Base-by-base conservation (phyloP, 768 basidiomycete species). In the Paxillus ammoniavirescens region DNA sequence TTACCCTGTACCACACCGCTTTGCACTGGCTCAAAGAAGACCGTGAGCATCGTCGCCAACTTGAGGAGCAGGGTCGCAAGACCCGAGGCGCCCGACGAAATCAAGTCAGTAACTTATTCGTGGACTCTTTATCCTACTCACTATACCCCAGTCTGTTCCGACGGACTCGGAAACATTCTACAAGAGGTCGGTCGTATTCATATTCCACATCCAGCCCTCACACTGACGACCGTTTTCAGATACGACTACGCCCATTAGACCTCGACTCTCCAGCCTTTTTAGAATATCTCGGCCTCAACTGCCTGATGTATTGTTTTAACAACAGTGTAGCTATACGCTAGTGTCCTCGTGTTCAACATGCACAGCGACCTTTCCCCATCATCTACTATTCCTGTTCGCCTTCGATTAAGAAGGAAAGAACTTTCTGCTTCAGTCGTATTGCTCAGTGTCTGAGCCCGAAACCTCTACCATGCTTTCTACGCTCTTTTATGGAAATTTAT, bases 1-100 rank as follows among this genome's bases (percentile, higher is more conserved):
- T 42, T 5, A 43, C 75, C 2, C 70, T 99, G 35, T 88, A 97
- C 66, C 69, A 73, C 10, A 73, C 91, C 17, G 95, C 94, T 3
- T 71, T 98, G 36, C 77, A 82, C 45, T 99, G 97, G 97, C 76
- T 98, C 40, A 83, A 79, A 59, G 86, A 90, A 61, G 97, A 99
- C 61, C 78, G 91, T 42, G 81, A 85, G 43, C 68, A 81, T 50
- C 79, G 89, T 18, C 77, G 75, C 14, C 73, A 77, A 62, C 73
- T 87, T 31, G 83, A 90, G 72, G 74, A 72, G 50, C 62, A 74
- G 31, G 82, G 84, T 23, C 69, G 78, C 67, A 86, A 84, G 73
- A 70, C 71, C 42, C 69, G 82, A 28, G 91, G 92, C 31, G 82
- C 87, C 38, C 77, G 81, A 47, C 74, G 66, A 60, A 72, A 81